A percentile compares a stretch with the other conserved stretches of the same genome.
These are phyloP conservation scores for Epithemia pelagica DNA, from an alignment of 108 stramenopile species.

Conservation along the genomic window DNA sequence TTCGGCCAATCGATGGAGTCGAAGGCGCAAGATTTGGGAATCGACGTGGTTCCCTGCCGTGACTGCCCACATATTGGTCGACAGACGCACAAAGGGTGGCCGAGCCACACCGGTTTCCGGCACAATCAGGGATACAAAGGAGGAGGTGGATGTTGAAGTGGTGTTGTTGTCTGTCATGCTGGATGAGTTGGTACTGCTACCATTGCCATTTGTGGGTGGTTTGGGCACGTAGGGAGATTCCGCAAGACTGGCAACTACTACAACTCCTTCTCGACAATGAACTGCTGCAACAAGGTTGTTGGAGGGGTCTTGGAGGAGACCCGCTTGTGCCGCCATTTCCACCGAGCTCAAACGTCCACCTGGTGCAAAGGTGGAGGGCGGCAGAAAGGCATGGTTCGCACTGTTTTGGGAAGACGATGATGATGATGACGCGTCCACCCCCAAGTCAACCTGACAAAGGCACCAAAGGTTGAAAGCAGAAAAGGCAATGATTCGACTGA, in stretches of 20 bases:
- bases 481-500: no score
- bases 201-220: neutral
- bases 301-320: constrained; percentile 13
- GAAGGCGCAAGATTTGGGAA: constrained; percentile 33
- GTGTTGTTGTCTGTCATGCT: constrained; percentile 6
- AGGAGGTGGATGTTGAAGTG: constrained; percentile 1
- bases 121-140: constrained; percentile 2
- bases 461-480: no score
- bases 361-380: constrained; percentile 69
- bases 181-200: neutral
- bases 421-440: no score
- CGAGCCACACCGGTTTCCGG: neutral
- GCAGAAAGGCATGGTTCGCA: constrained; percentile 36
- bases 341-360: constrained; percentile 61
- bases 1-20: constrained; percentile 15
- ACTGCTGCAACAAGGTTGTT: constrained; percentile 49
- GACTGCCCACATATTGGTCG: constrained; percentile 29
- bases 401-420: no score
- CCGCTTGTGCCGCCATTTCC: constrained; percentile 35
- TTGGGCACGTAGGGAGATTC: constrained; percentile 10
- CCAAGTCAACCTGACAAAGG: no score
- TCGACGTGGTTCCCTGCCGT: constrained; percentile 59
- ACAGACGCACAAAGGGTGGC: constrained; percentile 33
- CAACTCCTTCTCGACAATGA: constrained; percentile 40
- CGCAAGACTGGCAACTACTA: constrained; percentile 46